Evolutionary conservation across 805 yeast genomes (phyloP), one percentile per base, ranked within the genome.

Genomic region (Wickerhamomyces subpelliculosus): DNA sequence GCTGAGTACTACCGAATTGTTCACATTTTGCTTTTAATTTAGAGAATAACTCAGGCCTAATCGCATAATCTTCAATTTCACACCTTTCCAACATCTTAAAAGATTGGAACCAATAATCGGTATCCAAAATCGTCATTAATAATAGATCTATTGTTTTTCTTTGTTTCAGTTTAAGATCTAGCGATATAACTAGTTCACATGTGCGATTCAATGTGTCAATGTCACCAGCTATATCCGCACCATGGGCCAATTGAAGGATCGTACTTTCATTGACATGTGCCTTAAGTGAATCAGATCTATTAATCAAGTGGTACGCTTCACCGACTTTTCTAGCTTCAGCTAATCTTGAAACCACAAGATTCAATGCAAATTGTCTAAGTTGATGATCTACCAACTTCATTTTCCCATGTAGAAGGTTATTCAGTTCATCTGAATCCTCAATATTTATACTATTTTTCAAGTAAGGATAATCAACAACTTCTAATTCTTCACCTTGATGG

Each of bases 381-480:
- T 42, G 10, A 23, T 17, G n/a, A 29, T 19, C 13, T n/a, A 5
- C 16, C 12, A 19, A 6, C 9, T 19, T 29, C 32, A 29, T 18
- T 6, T 18, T 7, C 10, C 12, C 9, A 17, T n/a, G 21, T 5
- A 29, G 8, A 5, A 19, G 4, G 12, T 7, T 8, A 18, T 18
- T 18, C 14, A 29, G 4, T 19, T 11, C 21, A 8, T 19, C 17
- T 10, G 8, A 9, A 18, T 19, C 16, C 4, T 12, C 22, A 12
- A 5, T 29, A 2, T 12, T 19, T 3, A 47, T 24, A 11, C 31
- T 34, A 2, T 37, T 33, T n/a, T 40, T n/a, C 18, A 51, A 26
- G 5, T 38, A 30, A 9, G 50, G 53, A 21, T 41, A 48, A n/a
- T 48, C 46, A 10, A 29, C 38, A 2, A 45, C 45, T 16, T 34